phyloP scores from a whole-genome alignment of 257 asterid species.

The Solanum clarkiae region DNA sequence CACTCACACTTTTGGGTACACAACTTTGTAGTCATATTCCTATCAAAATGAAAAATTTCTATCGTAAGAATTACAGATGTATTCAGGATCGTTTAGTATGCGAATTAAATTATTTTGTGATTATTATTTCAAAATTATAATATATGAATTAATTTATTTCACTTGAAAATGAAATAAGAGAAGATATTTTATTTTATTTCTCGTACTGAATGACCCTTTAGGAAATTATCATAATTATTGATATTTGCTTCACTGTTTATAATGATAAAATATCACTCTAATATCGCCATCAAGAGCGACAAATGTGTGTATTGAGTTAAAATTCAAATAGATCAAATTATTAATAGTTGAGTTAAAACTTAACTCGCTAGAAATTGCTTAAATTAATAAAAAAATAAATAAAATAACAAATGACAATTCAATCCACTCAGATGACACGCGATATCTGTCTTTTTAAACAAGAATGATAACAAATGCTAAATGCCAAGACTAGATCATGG shows the following conservation, averaged over 20 bases:
- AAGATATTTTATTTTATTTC: no score
- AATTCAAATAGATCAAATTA: neutral
- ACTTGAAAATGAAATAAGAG: no score
- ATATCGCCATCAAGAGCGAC: neutral
- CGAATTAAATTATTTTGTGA: no score
- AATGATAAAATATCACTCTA: neutral
- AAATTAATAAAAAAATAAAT: neutral
- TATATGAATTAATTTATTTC: no score
- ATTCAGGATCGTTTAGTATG: no score
- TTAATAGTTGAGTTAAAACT: neutral
- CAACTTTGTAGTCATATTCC: no score
- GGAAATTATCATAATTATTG: no score
- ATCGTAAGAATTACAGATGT: neutral
- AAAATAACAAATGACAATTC: neutral
- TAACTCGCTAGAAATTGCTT: fast-evolving
- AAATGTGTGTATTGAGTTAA: neutral
- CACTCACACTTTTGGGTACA: neutral
- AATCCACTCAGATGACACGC: neutral
- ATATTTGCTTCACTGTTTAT: neutral
- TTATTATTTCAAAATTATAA: no score
- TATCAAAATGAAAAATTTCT: no score
- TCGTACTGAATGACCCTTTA: no score
- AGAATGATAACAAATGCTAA: neutral
- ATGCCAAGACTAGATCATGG: neutral
- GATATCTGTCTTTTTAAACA: neutral